phyloP scores from a whole-genome alignment of 2,329 filamentous ascomycete genomes.

The Pezicula rhizophila region DNA sequence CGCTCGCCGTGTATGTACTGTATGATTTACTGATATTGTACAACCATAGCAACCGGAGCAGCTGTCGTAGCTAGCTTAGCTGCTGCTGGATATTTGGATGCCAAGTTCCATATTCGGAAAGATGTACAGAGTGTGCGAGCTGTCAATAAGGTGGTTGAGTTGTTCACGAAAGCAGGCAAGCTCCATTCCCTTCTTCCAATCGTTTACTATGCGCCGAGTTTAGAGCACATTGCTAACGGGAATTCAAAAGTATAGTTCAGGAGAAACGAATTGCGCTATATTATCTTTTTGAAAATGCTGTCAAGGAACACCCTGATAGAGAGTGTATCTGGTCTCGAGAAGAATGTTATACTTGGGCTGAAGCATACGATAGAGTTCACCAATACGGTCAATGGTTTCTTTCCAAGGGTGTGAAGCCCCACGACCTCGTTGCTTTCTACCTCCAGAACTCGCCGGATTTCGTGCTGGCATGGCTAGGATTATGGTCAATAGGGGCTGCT shows the following conservation, averaged over 20 bases:
- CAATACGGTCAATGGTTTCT: constrained; percentile 60
- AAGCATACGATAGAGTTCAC: constrained; percentile 48
- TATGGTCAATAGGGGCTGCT: constrained; percentile 60
- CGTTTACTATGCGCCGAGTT: too few relatives aligned
- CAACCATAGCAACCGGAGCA: too few relatives aligned
- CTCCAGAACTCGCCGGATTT: constrained; percentile 65
- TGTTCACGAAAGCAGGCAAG: background rate
- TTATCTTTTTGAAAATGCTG: constrained; percentile 58
- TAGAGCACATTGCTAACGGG: too few relatives aligned
- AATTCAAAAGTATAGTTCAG: constrained; percentile 30
- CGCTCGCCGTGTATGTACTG: too few relatives aligned
- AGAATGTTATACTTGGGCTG: constrained; percentile 52
- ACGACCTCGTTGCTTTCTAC: constrained; percentile 59
- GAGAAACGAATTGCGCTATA: constrained; percentile 53
- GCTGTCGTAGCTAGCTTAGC: too few relatives aligned
- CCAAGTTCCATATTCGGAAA: too few relatives aligned
- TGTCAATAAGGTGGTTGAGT: background rate
- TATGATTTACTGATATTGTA: background rate
- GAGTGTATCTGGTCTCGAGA: constrained; percentile 63
- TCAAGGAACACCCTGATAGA: constrained; percentile 42
- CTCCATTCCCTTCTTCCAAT: background rate
- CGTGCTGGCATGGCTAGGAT: constrained; percentile 57
- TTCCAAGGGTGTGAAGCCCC: constrained; percentile 48
- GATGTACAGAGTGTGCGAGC: too few relatives aligned
- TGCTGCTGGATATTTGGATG: too few relatives aligned